Evolutionary conservation across 108 stramenopile species (phyloP), one percentile per base, ranked within the genome.

Genomic region (Fistulifera pelliculosa): DNA sequence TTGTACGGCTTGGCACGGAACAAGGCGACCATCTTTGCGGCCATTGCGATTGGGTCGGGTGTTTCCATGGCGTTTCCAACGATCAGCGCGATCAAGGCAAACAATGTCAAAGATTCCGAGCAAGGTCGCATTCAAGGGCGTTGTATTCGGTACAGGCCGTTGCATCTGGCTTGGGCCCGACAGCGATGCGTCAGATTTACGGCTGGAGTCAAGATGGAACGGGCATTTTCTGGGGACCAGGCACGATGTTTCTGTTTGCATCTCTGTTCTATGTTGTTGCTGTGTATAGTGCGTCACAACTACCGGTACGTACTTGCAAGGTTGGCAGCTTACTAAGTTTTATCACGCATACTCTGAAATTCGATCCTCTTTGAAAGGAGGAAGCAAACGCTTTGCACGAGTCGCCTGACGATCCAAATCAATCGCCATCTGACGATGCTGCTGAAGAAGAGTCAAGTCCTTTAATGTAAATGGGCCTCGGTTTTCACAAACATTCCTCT

Each of bases 101-200:
- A 85, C 63, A 91, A 91, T 70, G 90, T 81, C 27, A 53, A 70
- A 27, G 77, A 74, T 27, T 52, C 63, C 0, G 90, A 91, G 47
- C 90, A 91, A 58, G 90, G 90, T 38, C 69, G 81, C 21, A 87
- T 91, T 28, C 90, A 91, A 74, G 90, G 90, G 90, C 90, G 0
- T 60, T 91, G 0, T 91, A 77, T 54, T 82, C 83, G 0, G 54
- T 91, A 11, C 70, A 75, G 25, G 86, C 90, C 12, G 52, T 91
- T 24, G 83, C 90, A 38, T 76, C 81, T 19, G 90, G 77, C 6
- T 21, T 79, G 28, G 90, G 90, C 0, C 90, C 90, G 39, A 43
- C 75, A 45, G 14, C 64, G 2, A 49, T 91, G 51, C 60, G 85
- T 41, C 65, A 59, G 43, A 76, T 87, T 0, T 83, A 87, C 42